Conservation (phyloP, 306 rosid species). For the Lathyrus aphaca region DNA sequence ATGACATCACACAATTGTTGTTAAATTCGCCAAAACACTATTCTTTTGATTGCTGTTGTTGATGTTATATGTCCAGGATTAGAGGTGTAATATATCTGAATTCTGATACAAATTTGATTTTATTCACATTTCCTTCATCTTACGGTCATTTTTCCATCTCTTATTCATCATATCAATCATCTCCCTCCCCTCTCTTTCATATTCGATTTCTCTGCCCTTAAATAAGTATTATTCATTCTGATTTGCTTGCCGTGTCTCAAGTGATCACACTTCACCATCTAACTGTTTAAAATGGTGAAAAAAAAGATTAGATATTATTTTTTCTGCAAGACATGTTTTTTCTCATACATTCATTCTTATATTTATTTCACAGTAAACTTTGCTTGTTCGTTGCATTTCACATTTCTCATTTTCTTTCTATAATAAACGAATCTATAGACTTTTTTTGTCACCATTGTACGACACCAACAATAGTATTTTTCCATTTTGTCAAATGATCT, state of each 20-base stretch:
- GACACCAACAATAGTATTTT: background rate
- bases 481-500: background rate
- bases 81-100: background rate
- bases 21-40: background rate
- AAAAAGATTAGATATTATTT: background rate
- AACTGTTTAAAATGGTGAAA: background rate
- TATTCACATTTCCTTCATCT: background rate
- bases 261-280: background rate
- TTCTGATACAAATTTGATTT: background rate
- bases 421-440: background rate
- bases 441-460: background rate
- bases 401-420: background rate
- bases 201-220: background rate
- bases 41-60: background rate
- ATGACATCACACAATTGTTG: constrained; percentile 2
- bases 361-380: background rate
- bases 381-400: background rate
- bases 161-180: background rate
- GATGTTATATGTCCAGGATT: background rate
- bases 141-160: background rate
- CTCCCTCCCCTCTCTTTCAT: background rate
- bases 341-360: too few species aligned
- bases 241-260: background rate
- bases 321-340: background rate
- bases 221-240: background rate